A percentile compares a stretch with the other conserved stretches of the same genome.
Evolutionary conservation across 306 rosid species (phyloP).

Genomic region (Vigna trinervia): DNA sequence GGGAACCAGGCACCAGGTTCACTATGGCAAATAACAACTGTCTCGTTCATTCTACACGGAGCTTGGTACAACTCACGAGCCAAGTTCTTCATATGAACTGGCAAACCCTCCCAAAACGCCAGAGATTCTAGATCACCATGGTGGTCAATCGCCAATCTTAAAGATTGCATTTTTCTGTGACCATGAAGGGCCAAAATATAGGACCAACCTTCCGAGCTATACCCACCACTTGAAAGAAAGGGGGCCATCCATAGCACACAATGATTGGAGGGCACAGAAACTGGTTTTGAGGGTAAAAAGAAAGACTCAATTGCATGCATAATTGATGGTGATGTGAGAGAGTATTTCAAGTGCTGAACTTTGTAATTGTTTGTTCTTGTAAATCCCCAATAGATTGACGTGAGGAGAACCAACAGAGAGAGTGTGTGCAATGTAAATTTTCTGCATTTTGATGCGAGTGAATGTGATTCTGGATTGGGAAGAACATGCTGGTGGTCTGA

Average conservation of each 20-base stretch:
- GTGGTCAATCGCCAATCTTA: slow-evolving; percentile 69
- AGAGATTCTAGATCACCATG: slow-evolving; percentile 77
- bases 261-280: slow-evolving; percentile 39
- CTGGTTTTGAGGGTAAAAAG: slow-evolving; percentile 42
- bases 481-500: slow-evolving; percentile 39
- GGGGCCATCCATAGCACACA: slow-evolving; percentile 94
- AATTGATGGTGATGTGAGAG: slow-evolving; percentile 43
- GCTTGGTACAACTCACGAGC: slow-evolving; percentile 63
- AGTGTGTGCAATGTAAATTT: slow-evolving; percentile 42
- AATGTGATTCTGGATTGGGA: slow-evolving; percentile 45
- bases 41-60: slow-evolving; percentile 64
- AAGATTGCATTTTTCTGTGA: slow-evolving; percentile 49
- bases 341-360: slow-evolving; percentile 51
- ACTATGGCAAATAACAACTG: slow-evolving; percentile 82
- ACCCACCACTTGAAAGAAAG: slow-evolving; percentile 90
- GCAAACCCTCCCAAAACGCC: slow-evolving; percentile 81
- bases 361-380: slow-evolving; percentile 54
- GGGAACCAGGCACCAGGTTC: slow-evolving; percentile 94
- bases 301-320: slow-evolving; percentile 48
- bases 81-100: slow-evolving; percentile 53
- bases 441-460: slow-evolving; percentile 44
- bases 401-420: slow-evolving; percentile 58
- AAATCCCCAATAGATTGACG: slow-evolving; percentile 58
- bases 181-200: slow-evolving; percentile 66
- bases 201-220: slow-evolving; percentile 89